Evolutionary conservation across 805 yeast species (phyloP).

Genomic region (Soucietia sequanensis): DNA sequence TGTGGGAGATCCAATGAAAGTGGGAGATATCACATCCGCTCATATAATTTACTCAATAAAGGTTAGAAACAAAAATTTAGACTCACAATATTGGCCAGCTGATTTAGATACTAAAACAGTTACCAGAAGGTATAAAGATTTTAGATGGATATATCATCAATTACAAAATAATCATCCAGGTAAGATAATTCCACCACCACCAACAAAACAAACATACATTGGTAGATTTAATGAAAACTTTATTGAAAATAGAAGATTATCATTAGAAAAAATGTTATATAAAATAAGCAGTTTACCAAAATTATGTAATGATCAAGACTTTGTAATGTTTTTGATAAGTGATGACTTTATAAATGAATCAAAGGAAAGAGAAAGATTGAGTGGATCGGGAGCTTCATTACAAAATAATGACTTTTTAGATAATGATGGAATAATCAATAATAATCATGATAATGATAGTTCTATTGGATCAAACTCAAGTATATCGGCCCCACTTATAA

Average conservation of each 20-base stretch:
- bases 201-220: slow-evolving; percentile 90
- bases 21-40: slow-evolving; percentile 85
- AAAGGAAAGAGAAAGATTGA: slow-evolving; percentile 62
- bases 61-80: slow-evolving; percentile 51
- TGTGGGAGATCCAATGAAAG: slow-evolving; percentile 88
- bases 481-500: slow-evolving; percentile 12
- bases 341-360: slow-evolving; percentile 67
- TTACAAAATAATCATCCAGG: slow-evolving; percentile 88
- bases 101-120: slow-evolving; percentile 47
- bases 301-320: slow-evolving; percentile 72
- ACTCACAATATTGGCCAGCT: slow-evolving; percentile 22
- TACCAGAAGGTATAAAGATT: slow-evolving; percentile 85
- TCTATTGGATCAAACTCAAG: slow-evolving; percentile 27
- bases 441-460: slow-evolving; percentile 29
- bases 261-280: slow-evolving; percentile 80
- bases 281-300: slow-evolving; percentile 59
- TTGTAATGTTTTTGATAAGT: slow-evolving; percentile 72
- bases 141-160: slow-evolving; percentile 91
- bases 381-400: slow-evolving; percentile 51
- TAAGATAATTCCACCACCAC: slow-evolving; percentile 82
- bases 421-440: too few relatives aligned
- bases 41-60: slow-evolving; percentile 85
- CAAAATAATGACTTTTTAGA: slow-evolving; percentile 35
- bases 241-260: slow-evolving; percentile 79
- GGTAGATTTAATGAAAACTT: slow-evolving; percentile 91